Percentiles rank a stretch among this genome's conserved stretches.
Conservation (phyloP, 805 yeast genomes). For the Clavispora asparagi region DNA sequence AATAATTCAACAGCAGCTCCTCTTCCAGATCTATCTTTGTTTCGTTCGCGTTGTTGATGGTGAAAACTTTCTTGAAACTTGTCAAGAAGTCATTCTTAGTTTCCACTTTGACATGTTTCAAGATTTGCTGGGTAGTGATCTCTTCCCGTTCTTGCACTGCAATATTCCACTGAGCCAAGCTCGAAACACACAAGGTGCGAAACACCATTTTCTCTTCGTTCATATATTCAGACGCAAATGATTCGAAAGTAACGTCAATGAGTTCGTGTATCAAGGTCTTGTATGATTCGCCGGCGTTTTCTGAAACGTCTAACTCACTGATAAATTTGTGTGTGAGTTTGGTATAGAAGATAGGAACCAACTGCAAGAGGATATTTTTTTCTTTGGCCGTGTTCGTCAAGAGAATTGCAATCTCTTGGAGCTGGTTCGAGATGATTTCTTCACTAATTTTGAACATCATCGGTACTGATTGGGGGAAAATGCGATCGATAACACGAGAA, state of each 20-base stretch:
- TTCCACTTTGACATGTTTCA: conserved; percentile 45
- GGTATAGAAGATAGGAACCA: conserved; percentile 39
- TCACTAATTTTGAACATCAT: conserved; percentile 47
- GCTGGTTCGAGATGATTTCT: conserved; percentile 36
- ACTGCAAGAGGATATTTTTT: conserved; percentile 24
- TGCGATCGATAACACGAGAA: conserved; percentile 32
- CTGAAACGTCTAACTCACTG: conserved; percentile 20
- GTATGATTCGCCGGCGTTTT: conserved; percentile 36
- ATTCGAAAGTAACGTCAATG: conserved; percentile 39
- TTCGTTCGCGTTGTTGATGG: conserved; percentile 8
- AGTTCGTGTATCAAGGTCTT: conserved; percentile 26
- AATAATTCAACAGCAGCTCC: conserved; percentile 28
- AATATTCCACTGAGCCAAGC: conserved; percentile 29
- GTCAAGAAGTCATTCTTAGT: conserved; percentile 55
- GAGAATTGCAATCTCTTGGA: conserved; percentile 28
- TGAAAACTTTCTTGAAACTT: conserved; percentile 61
- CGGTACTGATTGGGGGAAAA: conserved; percentile 42
- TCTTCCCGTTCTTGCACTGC: conserved; percentile 39
- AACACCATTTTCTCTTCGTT: conserved; percentile 31
- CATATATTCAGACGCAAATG: conserved; percentile 35
- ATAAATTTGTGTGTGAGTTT: conserved; percentile 23
- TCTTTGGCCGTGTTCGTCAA: conserved; percentile 24
- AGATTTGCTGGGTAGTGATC: conserved; percentile 42
- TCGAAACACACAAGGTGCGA: conserved; percentile 19
- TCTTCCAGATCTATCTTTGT: not conserved